Base-by-base conservation (phyloP, 306 rosid species). In the Vigna trinervia region DNA sequence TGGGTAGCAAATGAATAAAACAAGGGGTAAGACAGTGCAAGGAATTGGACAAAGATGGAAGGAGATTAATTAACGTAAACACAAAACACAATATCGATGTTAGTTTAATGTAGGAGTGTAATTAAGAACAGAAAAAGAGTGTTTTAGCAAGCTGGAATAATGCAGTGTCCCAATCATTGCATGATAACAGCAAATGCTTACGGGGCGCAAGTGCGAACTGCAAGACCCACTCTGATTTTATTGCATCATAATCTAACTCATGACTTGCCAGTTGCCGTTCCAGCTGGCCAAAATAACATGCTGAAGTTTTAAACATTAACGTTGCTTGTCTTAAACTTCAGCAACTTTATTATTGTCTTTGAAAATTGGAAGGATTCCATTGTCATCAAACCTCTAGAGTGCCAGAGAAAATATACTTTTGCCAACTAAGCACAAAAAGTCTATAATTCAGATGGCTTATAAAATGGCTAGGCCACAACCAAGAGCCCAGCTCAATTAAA, bases 381-480 rank as follows among this genome's bases (percentile, higher is more conserved):
- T 65, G 52, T 20, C 73, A 45, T 45, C 56, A 12, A 12, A 13
- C 12, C 1, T 8, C 5, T 52, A 17, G 12, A 12, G 26, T 32
- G 23, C 8, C 30, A n/a, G 47, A 32, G 17, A 62, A 15, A 34
- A 32, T 66, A 66, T 43, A 66, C 53, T 10, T 66, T 43, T 9
- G 71, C 71, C 71, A 66, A 41, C 71, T 41, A 66, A 43, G 71
- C 71, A 66, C 53, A 66, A 20, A 20, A 36, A 19, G 0, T 34
- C 3, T 12, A 66, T 20, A 66, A 20, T 76, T 64, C 34, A 46
- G 48, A 62, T 20, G 15, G 28, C 57, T n/a, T 56, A 41, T 17
- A 71, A 34, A 32, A 12, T 46, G 81, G 84, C 86, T 87, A 38
- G 1, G 51, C 28, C 70, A 12, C 48, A 28, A 5, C 43, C 54